A percentile compares a stretch with the other conserved stretches of the same genome.
Evolutionary conservation across 306 rosid species (phyloP).

Genomic region (Betula pendula): DNA sequence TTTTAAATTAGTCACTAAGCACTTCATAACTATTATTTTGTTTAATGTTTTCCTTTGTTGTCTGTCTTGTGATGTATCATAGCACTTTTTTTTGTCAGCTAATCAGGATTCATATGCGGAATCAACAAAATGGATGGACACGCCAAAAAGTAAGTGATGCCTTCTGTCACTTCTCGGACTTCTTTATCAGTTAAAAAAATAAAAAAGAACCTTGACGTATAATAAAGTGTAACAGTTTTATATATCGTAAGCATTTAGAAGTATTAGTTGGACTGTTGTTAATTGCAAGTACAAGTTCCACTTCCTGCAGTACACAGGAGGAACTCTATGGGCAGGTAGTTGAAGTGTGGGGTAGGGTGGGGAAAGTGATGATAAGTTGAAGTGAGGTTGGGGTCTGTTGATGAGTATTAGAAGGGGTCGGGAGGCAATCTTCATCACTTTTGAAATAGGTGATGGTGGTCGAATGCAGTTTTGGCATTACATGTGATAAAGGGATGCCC

Average conservation of each 20-base stretch:
- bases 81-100: conserved; percentile 45
- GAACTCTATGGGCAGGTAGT: conserved; percentile 1
- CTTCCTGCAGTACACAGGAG: background rate
- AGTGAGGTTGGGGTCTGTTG: background rate
- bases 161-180: background rate
- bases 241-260: background rate
- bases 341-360: background rate
- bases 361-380: background rate
- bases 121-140: conserved; percentile 54
- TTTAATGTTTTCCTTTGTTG: background rate
- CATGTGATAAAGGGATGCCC: background rate
- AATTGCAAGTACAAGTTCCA: background rate
- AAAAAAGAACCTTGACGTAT: background rate
- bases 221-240: background rate
- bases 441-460: background rate
- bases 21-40: conserved; percentile 2
- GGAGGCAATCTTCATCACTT: background rate
- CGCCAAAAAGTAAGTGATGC: conserved; percentile 61
- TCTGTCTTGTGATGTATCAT: conserved; percentile 9
- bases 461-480: background rate
- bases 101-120: conserved; percentile 56
- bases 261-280: background rate
- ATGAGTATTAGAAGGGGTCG: background rate
- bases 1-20: background rate
- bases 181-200: background rate